Conservation (phyloP, 345 rosid species). For the Aurinia saxatilis region DNA sequence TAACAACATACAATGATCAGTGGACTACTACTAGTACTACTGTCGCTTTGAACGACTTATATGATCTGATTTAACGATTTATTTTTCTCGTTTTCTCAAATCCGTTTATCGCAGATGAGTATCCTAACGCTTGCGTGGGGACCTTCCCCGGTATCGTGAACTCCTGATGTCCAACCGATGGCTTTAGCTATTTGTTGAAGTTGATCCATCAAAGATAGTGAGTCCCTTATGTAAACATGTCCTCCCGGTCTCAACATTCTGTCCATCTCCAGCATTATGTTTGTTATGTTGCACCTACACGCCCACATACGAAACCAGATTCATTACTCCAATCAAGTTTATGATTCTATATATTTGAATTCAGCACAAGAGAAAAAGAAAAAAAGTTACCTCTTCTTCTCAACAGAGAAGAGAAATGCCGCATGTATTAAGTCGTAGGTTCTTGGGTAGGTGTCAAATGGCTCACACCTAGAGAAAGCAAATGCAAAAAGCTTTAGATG, state of each 20-base stretch:
- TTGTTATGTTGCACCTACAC: conserved; percentile 44
- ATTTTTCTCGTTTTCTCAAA: background rate
- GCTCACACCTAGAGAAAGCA: conserved; percentile 45
- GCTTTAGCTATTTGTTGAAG: conserved; percentile 42
- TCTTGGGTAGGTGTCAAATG: conserved; percentile 62
- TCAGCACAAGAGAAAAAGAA: background rate
- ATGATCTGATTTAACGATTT: background rate
- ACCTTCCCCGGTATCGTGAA: conserved; percentile 51
- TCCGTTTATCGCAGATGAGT: conserved; percentile 49
- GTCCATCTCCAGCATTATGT: conserved; percentile 60
- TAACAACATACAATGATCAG: conserved; percentile 8
- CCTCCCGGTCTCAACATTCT: conserved; percentile 55
- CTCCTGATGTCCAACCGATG: conserved; percentile 41
- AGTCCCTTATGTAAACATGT: conserved; percentile 45
- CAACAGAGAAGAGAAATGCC: conserved; percentile 50
- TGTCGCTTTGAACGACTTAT: conserved; percentile 22
- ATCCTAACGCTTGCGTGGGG: conserved; percentile 59
- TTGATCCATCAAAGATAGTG: conserved; percentile 39
- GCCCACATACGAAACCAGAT: background rate
- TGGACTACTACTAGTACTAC: background rate
- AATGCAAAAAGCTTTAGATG: background rate
- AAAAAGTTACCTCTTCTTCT: conserved; percentile 44
- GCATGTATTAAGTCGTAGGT: conserved; percentile 62
- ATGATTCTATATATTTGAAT: background rate
- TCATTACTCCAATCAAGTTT: background rate